Base-by-base conservation (phyloP, 805 yeast genomes). In the Dipodascopsis uninucleata region DNA sequence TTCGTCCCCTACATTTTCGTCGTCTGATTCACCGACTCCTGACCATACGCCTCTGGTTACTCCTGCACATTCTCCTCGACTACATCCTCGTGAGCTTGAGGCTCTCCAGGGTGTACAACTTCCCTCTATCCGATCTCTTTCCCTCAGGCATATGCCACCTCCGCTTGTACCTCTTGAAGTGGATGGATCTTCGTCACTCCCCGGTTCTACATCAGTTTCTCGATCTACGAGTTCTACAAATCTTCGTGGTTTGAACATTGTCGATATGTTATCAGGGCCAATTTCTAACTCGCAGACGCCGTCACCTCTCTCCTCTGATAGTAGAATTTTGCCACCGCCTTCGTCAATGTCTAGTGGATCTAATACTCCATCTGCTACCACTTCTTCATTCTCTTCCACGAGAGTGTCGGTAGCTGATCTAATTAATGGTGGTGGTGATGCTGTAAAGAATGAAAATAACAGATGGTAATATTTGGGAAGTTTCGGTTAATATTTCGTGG, bases 21-120 rank as follows among this genome's bases (percentile, higher is more conserved):
- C 31, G 10, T 59, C 68, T 1, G 58, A 55, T 2, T 64, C 70
- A 17, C 72, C 73, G 9, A 60, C 66, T 3, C 72, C 68, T 3
- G 68, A 66, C 35, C 65, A 66, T 51, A 71, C 74, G 7, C 74
- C 74, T 18, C 58, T 71, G 42, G 68, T 59, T 28, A 71, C 74
- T 10, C 74, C 74, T 5, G 71, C 71, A 2, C 74, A 68, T 47
- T 69, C 74, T 22, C 74, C 74, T 22, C 60, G 71, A 5, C 55
- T 71, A 25, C 66, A 59, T 12, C 64, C 74, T n/a, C 59, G 66
- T 4, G 68, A 61, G 31, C 54, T 61, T 28, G 61, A 53, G 14
- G 62, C 62, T 10, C 45, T 55, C 16, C 58, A 54, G 17, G 64
- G 61, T 25, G 57, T 65, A 9, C 69, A 65, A 46, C 56, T 67